These are phyloP conservation scores for Erodium texanum DNA, from an alignment of 441 rosid genomes.

Conservation along the genomic window DNA sequence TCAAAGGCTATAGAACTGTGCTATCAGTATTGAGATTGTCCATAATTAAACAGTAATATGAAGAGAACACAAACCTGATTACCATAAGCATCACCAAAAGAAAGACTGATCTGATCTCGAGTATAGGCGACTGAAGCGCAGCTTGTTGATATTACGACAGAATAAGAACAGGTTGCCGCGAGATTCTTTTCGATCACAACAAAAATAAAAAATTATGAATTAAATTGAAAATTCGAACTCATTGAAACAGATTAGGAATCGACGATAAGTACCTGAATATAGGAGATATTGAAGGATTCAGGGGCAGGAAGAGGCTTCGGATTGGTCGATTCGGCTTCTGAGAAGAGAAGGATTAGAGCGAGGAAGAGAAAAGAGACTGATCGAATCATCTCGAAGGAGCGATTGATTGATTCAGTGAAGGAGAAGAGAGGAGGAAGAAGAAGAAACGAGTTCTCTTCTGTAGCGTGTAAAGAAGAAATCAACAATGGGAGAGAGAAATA, in stretches of 20 bases:
- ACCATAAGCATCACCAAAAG: conserved; percentile 65
- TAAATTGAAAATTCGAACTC: not conserved
- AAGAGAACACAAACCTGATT: conserved; percentile 33
- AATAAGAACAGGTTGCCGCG: conserved; percentile 40
- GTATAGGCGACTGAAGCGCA: conserved; percentile 46
- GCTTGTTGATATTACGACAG: conserved; percentile 45
- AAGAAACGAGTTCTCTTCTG: not conserved
- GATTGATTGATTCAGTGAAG: not conserved
- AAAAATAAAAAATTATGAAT: not conserved
- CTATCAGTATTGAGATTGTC: too few species aligned
- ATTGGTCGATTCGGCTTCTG: conserved; percentile 25
- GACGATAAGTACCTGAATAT: conserved; percentile 42
- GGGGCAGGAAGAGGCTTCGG: conserved; percentile 34
- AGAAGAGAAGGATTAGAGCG: conserved; percentile 9
- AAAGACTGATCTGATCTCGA: conserved; percentile 52
- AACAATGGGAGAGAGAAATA: not conserved
- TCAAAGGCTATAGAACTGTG: not conserved
- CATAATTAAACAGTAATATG: not conserved
- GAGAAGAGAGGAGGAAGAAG: not conserved
- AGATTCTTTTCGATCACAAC: conserved; percentile 24
- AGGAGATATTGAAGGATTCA: conserved; percentile 44
- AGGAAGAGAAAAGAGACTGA: conserved; percentile 21
- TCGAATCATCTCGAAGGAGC: not conserved
- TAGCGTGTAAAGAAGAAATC: not conserved
- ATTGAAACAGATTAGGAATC: not conserved